Evolutionary conservation across 164 flowering plant genomes (phyloP).

Genomic region (Vitis riparia): DNA sequence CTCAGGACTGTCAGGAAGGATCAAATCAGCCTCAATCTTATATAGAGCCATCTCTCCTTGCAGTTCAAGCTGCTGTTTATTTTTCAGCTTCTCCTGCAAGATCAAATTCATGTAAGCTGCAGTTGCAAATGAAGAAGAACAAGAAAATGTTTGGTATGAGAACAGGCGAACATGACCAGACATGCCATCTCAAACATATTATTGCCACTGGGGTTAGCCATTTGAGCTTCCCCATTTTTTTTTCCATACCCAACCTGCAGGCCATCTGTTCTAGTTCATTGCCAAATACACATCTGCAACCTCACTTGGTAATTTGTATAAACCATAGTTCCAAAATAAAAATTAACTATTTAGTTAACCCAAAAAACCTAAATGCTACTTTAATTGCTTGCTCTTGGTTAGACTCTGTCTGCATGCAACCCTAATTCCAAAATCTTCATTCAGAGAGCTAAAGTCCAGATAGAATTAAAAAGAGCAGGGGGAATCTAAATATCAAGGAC

Average conservation of each 20-base stretch:
- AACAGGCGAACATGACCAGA: neutral
- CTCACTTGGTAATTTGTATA: neutral
- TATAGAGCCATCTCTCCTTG: conserved; percentile 6
- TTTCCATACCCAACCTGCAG: too few relatives aligned
- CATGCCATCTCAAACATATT: neutral
- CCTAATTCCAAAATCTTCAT: too few relatives aligned
- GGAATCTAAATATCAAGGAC: too few relatives aligned
- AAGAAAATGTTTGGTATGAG: neutral
- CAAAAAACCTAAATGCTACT: neutral
- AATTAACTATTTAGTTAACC: neutral
- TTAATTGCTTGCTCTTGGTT: too few relatives aligned
- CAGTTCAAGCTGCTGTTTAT: conserved; percentile 3
- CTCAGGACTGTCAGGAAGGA: conserved; percentile 2
- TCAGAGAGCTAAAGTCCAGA: too few relatives aligned
- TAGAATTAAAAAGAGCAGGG: too few relatives aligned
- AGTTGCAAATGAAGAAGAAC: neutral
- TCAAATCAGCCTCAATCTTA: neutral
- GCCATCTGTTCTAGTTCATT: neutral
- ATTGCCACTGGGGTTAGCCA: too few relatives aligned
- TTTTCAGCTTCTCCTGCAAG: conserved; percentile 25
- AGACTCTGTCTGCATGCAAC: too few relatives aligned
- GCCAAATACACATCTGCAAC: neutral
- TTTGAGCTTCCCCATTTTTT: too few relatives aligned
- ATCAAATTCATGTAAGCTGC: conserved; percentile 2
- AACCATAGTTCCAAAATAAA: neutral